Conservation (phyloP, 371 early-diverging fungal genomes). For the Blakeslea trispora region DNA sequence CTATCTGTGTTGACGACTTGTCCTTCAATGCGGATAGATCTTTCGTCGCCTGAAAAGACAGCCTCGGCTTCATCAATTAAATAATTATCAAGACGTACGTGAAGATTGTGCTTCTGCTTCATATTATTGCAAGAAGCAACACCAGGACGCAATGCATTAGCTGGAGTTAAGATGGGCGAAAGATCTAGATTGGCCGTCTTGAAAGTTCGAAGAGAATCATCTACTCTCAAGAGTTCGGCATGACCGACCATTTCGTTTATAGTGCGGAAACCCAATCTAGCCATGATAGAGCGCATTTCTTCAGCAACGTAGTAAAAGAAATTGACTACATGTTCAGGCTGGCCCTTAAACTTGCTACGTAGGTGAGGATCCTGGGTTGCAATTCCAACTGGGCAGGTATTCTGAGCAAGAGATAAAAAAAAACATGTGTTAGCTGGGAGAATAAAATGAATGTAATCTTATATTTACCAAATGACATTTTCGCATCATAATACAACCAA, state of each 20-base stretch:
- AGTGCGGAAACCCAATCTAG: slow-evolving; percentile 88
- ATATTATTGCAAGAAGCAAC: slow-evolving; percentile 79
- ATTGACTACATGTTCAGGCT: slow-evolving; percentile 95
- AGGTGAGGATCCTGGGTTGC: slow-evolving; percentile 96
- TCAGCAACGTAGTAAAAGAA: slow-evolving; percentile 97
- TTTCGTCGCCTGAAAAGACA: slow-evolving; percentile 64
- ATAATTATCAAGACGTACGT: slow-evolving; percentile 81
- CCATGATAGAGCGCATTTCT: slow-evolving; percentile 91
- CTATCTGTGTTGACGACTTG: slow-evolving; percentile 94
- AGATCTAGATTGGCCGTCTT: slow-evolving; percentile 89
- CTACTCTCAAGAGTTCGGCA: slow-evolving; percentile 79
- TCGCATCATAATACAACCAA: slow-evolving; percentile 96
- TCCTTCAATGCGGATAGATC: slow-evolving; percentile 58
- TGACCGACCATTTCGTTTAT: slow-evolving; percentile 96
- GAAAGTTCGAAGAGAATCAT: slow-evolving; percentile 68
- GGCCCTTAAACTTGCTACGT: slow-evolving; percentile 91
- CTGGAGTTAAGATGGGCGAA: slow-evolving; percentile 86
- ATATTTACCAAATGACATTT: slow-evolving; percentile 63
- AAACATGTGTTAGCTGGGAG: too few relatives aligned
- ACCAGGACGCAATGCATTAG: slow-evolving; percentile 82
- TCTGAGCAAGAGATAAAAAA: slow-evolving; percentile 67
- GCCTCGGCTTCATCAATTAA: slow-evolving; percentile 80
- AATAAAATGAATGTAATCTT: too few relatives aligned
- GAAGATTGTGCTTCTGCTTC: slow-evolving; percentile 87
- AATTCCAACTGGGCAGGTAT: slow-evolving; percentile 96